phyloP scores from a whole-genome alignment of 805 yeast genomes.

The Saccharomycodes ludwigii region DNA sequence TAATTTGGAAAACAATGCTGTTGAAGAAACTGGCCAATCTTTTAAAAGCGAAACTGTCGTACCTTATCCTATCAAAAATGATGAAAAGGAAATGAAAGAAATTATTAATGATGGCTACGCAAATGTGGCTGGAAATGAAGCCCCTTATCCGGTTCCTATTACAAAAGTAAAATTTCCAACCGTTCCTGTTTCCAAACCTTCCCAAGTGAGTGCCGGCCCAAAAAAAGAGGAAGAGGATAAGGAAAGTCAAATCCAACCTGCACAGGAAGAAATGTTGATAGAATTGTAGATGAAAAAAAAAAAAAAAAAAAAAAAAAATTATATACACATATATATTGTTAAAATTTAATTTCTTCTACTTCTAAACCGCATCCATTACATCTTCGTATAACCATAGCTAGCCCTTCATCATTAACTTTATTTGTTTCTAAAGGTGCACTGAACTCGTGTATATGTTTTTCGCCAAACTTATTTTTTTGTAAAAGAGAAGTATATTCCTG shows the following conservation, averaged over 20 bases:
- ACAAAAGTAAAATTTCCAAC: slow-evolving; percentile 30
- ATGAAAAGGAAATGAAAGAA: too few relatives aligned
- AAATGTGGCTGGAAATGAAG: too few relatives aligned
- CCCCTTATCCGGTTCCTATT: slow-evolving; percentile 17
- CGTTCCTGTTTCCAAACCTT: slow-evolving; percentile 24
- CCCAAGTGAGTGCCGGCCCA: slow-evolving; percentile 3
- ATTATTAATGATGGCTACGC: too few relatives aligned
- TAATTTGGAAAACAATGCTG: too few relatives aligned
- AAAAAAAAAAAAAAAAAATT: not conserved
- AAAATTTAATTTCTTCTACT: slow-evolving; percentile 59
- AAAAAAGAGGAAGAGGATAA: slow-evolving; percentile 6
- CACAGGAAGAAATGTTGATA: slow-evolving; percentile 17
- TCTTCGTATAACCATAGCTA: slow-evolving; percentile 37
- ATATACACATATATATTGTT: slow-evolving; percentile 8
- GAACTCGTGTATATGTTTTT: slow-evolving; percentile 68
- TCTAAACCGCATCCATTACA: slow-evolving; percentile 79
- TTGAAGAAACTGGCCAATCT: too few relatives aligned
- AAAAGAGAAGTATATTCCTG: slow-evolving; percentile 70
- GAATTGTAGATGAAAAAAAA: slow-evolving; percentile 13
- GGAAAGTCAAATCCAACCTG: slow-evolving; percentile 5
- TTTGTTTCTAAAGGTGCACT: slow-evolving; percentile 37
- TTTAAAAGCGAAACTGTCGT: too few relatives aligned
- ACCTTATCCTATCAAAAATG: too few relatives aligned
- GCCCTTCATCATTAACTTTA: slow-evolving; percentile 30
- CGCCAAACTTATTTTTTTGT: slow-evolving; percentile 46